Evolutionary conservation across 345 rosid genomes (phyloP).

Genomic region (Rhizophora apiculata): DNA sequence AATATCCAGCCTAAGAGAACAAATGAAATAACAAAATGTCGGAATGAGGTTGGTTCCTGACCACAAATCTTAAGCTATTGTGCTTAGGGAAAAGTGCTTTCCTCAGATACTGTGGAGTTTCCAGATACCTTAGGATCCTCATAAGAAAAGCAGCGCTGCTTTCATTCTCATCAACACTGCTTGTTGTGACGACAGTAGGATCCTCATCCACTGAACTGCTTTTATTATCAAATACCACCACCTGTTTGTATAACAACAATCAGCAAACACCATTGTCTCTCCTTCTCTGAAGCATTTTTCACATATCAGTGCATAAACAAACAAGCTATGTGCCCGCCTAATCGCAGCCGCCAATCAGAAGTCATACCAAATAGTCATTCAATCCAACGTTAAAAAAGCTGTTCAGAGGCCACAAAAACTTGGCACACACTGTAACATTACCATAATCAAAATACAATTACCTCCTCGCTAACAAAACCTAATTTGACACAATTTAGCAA

Average conservation of each 20-base stretch:
- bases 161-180: slow-evolving; percentile 48
- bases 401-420: neutral
- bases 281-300: no score
- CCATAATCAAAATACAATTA: neutral
- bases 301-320: no score
- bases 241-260: slow-evolving; percentile 34
- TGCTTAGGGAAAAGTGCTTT: slow-evolving; percentile 80
- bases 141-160: slow-evolving; percentile 74
- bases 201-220: slow-evolving; percentile 32
- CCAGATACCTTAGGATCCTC: slow-evolving; percentile 77
- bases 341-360: no score
- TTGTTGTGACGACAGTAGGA: slow-evolving; percentile 14
- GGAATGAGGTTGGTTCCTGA: slow-evolving; percentile 14
- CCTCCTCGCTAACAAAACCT: no score
- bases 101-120: slow-evolving; percentile 90
- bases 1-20: neutral
- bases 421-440: neutral
- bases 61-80: slow-evolving; percentile 80
- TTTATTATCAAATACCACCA: slow-evolving; percentile 80
- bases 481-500: no score
- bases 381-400: neutral
- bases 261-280: no score
- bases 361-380: no score
- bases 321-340: no score
- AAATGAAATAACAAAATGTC: neutral